phyloP scores from a whole-genome alignment of 768 basidiomycete species.

The Pulveroboletus sp. region DNA sequence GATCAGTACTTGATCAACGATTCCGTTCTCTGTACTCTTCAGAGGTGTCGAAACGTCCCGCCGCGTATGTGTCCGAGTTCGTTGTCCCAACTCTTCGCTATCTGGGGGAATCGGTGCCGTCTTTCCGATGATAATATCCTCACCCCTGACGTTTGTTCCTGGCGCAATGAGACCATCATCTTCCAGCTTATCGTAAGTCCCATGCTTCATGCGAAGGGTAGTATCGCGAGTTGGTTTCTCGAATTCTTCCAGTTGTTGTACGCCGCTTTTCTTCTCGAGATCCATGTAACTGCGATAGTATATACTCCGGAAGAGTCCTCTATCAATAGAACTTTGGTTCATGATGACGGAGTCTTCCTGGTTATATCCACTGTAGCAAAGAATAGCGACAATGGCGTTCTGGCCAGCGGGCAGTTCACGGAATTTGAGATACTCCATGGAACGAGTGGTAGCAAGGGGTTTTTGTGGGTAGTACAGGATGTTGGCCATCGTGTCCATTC shows the following conservation, averaged over 20 bases:
- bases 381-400: slow-evolving; percentile 96
- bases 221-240: slow-evolving; percentile 93
- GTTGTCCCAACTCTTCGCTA: slow-evolving; percentile 94
- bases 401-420: slow-evolving; percentile 98
- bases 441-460: slow-evolving; percentile 95
- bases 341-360: slow-evolving; percentile 99
- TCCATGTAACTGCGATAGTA: slow-evolving; percentile 99
- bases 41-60: slow-evolving; percentile 97
- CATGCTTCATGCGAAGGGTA: slow-evolving; percentile 95
- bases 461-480: slow-evolving; percentile 99
- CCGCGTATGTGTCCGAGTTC: slow-evolving; percentile 89
- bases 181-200: slow-evolving; percentile 97
- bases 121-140: slow-evolving; percentile 99
- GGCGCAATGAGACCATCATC: slow-evolving; percentile 95
- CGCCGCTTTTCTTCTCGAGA: slow-evolving; percentile 93
- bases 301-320: slow-evolving; percentile 96
- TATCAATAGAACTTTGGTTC: slow-evolving; percentile 98
- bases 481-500: slow-evolving; percentile 99
- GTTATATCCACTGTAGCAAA: slow-evolving; percentile 99
- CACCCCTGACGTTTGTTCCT: slow-evolving; percentile 91
- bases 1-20: slow-evolving; percentile 95
- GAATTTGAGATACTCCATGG: slow-evolving; percentile 99
- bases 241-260: slow-evolving; percentile 91
- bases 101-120: slow-evolving; percentile 96
- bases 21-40: slow-evolving; percentile 97